A percentile compares a stretch with the other conserved stretches of the same genome.
These are phyloP conservation scores for Aechmea fasciata DNA, from an alignment of 176 grass and related monocot species.

Conservation along the genomic window DNA sequence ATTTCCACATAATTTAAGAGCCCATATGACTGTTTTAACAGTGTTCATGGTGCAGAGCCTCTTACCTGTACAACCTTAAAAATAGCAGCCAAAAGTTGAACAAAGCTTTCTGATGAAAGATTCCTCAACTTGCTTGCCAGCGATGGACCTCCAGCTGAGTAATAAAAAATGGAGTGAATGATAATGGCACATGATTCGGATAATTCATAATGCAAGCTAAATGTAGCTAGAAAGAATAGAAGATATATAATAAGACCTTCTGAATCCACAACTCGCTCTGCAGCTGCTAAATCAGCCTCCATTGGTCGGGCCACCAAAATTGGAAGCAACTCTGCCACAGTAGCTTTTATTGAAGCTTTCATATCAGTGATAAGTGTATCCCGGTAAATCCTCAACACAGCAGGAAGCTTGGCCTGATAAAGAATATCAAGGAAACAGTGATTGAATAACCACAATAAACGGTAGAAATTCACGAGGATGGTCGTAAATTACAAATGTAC, in stretches of 20 bases:
- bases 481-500: not conserved
- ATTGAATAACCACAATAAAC: not conserved
- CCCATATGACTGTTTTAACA: not conserved
- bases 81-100: constrained; percentile 88
- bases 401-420: constrained; percentile 80
- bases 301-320: constrained; percentile 52
- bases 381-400: constrained; percentile 79
- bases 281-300: constrained; percentile 68
- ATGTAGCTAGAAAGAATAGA: constrained; percentile 13
- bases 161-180: constrained; percentile 18
- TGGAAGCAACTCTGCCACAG: constrained; percentile 84
- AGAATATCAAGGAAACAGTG: constrained; percentile 12
- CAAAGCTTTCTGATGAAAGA: constrained; percentile 88
- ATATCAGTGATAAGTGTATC: constrained; percentile 96
- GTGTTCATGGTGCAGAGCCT: constrained; percentile 4
- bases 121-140: constrained; percentile 82
- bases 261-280: constrained; percentile 59
- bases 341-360: constrained; percentile 97
- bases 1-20: not conserved
- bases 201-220: not conserved
- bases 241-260: constrained; percentile 45
- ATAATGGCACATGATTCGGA: not conserved
- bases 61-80: constrained; percentile 90
- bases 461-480: not conserved
- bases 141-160: constrained; percentile 67